Evolutionary conservation across 495 filamentous ascomycete genomes (phyloP), one percentile per base, ranked within the genome.

Genomic region (Zalerion maritima): DNA sequence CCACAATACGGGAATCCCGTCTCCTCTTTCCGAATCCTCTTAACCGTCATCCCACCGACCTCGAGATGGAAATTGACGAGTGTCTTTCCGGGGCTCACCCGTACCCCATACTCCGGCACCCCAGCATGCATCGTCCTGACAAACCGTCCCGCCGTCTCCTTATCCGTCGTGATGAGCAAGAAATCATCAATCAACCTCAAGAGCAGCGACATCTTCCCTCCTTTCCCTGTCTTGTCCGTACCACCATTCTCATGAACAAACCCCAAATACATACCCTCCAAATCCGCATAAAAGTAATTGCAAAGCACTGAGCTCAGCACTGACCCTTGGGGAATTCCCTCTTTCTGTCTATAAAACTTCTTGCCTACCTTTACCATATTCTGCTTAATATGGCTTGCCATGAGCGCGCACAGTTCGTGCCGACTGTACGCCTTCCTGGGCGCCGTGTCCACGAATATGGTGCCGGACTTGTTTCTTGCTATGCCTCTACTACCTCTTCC

Each of bases 251-350:
- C n/a, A n/a, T n/a, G n/a, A 6, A 87, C 46, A 44, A 94, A 96
- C 1, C 51, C 45, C 3, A 97, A 55, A 2, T 73, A 52, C 14
- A 73, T 54, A 3, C 57, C 41, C 50, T 97, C 91, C 2, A 97
- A 62, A 36, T 85, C 70, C 3, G 78, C 87, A 45, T 94, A 96
- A 47, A 94, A 92, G 46, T 87, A 81, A 47, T 84, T 96, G 63
- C 91, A 94, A 0, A 97, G 62, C 18, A 82, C 58, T 27, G 71
- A 78, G 6, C 85, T 94, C 14, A 97, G 45, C 0, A 93, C 64
- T 0, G 84, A 93, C 20, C 89, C 89, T 50, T 97, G 89, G 0
- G 89, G 85, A 14, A 97, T 94, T 9, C 89, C 89, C 18, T 67
- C 59, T 42, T 75, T 85, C 42, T 96, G 89, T 8, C 83, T 69